phyloP scores from a whole-genome alignment of 1,284 basidiomycete genomes.

The Pseudomicrostroma phylloplanum region DNA sequence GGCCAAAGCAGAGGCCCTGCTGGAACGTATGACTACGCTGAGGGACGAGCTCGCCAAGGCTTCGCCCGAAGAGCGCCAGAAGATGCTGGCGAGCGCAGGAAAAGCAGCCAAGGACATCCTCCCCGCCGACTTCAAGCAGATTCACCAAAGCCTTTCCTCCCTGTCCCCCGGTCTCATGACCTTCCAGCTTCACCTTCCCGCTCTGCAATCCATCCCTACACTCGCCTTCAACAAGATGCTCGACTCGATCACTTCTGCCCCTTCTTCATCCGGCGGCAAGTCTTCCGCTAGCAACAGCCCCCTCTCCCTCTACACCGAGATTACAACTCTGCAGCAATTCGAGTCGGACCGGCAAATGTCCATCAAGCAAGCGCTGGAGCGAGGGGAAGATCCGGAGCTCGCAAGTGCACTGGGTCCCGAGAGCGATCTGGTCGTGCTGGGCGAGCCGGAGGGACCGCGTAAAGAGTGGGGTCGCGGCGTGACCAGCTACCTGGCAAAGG shows the following conservation, averaged over 20 bases:
- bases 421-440: conserved; percentile 46
- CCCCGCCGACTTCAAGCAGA: neutral
- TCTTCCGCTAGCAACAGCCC: neutral
- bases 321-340: neutral
- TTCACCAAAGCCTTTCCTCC: neutral
- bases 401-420: conserved; percentile 44
- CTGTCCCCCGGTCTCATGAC: neutral
- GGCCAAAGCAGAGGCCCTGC: neutral
- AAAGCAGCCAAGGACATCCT: neutral
- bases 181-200: conserved; percentile 1
- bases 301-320: neutral
- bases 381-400: conserved; percentile 40
- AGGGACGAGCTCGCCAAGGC: neutral
- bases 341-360: conserved; percentile 32
- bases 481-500: conserved; percentile 41
- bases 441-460: conserved; percentile 42
- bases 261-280: neutral
- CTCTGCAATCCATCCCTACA: neutral
- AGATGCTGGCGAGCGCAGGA: neutral
- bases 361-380: conserved; percentile 39
- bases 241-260: neutral
- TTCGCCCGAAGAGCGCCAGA: neutral
- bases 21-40: neutral
- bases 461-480: conserved; percentile 43
- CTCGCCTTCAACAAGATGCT: conserved; percentile 3